Base-by-base conservation (phyloP, 2,329 filamentous ascomycete genomes). In the Botryotinia narcissicola region DNA sequence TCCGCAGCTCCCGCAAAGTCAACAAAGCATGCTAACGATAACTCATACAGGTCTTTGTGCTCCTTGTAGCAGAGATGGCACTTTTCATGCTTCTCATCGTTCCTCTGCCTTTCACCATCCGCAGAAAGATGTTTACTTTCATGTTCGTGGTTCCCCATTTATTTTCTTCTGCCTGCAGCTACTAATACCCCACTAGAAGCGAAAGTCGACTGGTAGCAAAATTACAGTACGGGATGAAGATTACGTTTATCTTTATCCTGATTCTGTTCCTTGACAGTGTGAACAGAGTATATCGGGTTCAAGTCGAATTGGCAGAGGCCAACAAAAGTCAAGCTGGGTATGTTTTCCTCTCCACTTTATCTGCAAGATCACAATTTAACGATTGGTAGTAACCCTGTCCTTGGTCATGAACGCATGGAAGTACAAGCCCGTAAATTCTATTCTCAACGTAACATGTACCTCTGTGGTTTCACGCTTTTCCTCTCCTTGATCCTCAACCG, bases 371-470 rank as follows among this genome's bases (percentile, higher is more conserved):
- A 62, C 57, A 40, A 63, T 68, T 79, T 82, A 76, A 82, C 76
- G 71, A 35, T 16, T 67, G 75, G 84, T 73, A 84, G 92, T 81
- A 86, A 87, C 73, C 89, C 91, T 70, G 90, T 95, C 74, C 90
- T 98, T 80, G 95, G 96, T 76, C 92, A 93, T 82, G 96, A 98
- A 83, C 95, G 96, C 77, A 94, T 97, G 89, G 96, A 99, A 85
- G 95, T 98, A 70, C 96, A 99, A 85, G 95, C 96, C 77, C 94
- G 96, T 88, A 99, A 99, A 86, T 99, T 99, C 88, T 99, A 99
- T 89, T 97, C 95, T 75, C 95, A 99, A 87, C 95, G 96, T 84
- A 99, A 99, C 90, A 99, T 99, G 96, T 99, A 99, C 86, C 94
- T 99, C 75, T 98, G 96, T 84, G 96, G 96, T 80, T 99, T 99